Base-by-base conservation (phyloP, 2,329 filamentous ascomycete genomes). In the Taxawa tesnikishii region DNA sequence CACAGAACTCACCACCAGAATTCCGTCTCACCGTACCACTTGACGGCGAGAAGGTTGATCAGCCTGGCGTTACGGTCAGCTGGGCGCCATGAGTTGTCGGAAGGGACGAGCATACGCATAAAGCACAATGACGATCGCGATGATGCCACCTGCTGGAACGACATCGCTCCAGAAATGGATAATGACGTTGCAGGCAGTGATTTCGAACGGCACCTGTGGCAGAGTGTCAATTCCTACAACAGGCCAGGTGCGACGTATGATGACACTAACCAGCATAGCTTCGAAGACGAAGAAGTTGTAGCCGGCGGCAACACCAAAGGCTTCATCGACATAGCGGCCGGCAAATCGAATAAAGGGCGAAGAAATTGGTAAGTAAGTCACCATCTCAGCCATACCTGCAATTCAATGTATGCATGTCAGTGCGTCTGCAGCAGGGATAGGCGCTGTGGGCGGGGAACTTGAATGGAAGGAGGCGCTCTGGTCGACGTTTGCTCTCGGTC, bases 341-440 rank as follows among this genome's bases (percentile, higher is more conserved):
- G 80, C 80, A 45, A 85, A 83, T 15, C 77, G 74, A 48, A 85
- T 80, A 51, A 87, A 85, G 0, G 79, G 79, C 25, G 78, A 83
- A 0, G 78, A 82, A 33, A 85, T 80, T 6, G 81, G 80, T 3
- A 83, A 60, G 41, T 79, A 83, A 0, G 77, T 80, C 6, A 82
- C 79, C 78, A 84, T 83, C 51, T 84, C 80, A 9, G 77, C 75
- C 59, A 81, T 72, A 48, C 59, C 54, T 58, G n/a, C n/a, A n/a
- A n/a, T n/a, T n/a, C n/a, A n/a, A n/a, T n/a, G n/a, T n/a, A n/a
- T n/a, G n/a, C n/a, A n/a, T n/a, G n/a, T n/a, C n/a, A n/a, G n/a
- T n/a, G n/a, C n/a, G n/a, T n/a, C n/a, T n/a, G n/a, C n/a, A n/a
- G n/a, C n/a, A n/a, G n/a, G n/a, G 40, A 10, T 17, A 13, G 27